Evolutionary conservation across 2,329 filamentous ascomycete genomes (phyloP), one percentile per base, ranked within the genome.

Genomic region (Trichophyton verrucosum): DNA sequence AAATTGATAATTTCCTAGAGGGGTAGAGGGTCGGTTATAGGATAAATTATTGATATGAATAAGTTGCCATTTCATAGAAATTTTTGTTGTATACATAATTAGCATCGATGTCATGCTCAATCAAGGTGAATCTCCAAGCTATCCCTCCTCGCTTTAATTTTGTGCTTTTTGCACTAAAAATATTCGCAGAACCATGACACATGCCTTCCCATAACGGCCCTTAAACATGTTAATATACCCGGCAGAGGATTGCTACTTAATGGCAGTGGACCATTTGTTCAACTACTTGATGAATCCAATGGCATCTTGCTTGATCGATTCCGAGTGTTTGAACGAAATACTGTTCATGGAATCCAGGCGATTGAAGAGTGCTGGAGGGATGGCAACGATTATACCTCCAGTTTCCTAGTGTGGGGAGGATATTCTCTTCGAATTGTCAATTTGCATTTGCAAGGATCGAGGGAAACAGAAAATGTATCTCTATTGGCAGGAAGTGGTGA

Each of bases 371-470:
- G 58, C 62, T 42, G 63, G 60, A 36, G 30, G 15, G 60, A 60
- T 56, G 57, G 66, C 62, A 58, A 66, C 63, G 59, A 42, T 61
- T 58, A 59, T 64, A 62, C 9, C 2, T 57, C 64, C 3, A 68
- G 64, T 36, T 60, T 75, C 17, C 75, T 92, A 4, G 73, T 86
- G 15, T 95, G 89, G 88, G 90, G 90, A 44, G 86, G 85, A 1
- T 77, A 78, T 15, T 81, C 77, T 1, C 74, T 88, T 8, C 67
- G 74, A 58, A 61, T 70, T 5, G n/a, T 81, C 11, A 33, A 51
- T 63, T 30, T 56, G 55, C 79, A 9, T 62, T 68, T 20, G n/a
- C 17, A 38, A 3, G 6, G 44, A 30, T 33, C 59, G 15, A 30
- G 62, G 65, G 3, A 44, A 58, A 58, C 63, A 42, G n/a, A 67